A percentile compares a stretch with the other conserved stretches of the same genome.
Conservation (phyloP, 2,329 filamentous ascomycete species). For the Pochonia chlamydosporia region DNA sequence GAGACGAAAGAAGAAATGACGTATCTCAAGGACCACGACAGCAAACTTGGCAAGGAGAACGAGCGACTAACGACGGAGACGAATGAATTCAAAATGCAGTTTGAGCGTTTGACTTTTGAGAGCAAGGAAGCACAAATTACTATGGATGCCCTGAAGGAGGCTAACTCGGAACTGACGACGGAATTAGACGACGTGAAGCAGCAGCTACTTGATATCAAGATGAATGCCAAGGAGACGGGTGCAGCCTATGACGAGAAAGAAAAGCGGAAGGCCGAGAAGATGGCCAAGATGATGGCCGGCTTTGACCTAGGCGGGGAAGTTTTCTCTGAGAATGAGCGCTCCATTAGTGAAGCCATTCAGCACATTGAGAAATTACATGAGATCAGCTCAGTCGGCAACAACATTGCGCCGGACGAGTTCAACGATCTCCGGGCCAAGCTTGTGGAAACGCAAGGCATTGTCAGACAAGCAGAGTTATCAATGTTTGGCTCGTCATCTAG, state of each 20-base stretch:
- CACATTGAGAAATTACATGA: slow-evolving; percentile 75
- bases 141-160: slow-evolving; percentile 95
- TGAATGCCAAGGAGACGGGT: slow-evolving; percentile 90
- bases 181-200: slow-evolving; percentile 96
- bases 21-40: slow-evolving; percentile 79
- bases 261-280: slow-evolving; percentile 96
- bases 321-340: slow-evolving; percentile 88
- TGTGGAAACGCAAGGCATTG: slow-evolving; percentile 84
- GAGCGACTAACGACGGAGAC: slow-evolving; percentile 79
- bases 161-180: slow-evolving; percentile 83
- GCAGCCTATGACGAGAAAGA: slow-evolving; percentile 94
- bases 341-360: slow-evolving; percentile 76
- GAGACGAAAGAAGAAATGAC: slow-evolving; percentile 82
- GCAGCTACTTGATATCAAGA: slow-evolving; percentile 90
- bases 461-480: slow-evolving; percentile 86
- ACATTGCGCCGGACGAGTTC: slow-evolving; percentile 76
- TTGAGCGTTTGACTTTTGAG: slow-evolving; percentile 93
- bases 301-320: slow-evolving; percentile 91
- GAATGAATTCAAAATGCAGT: slow-evolving; percentile 92
- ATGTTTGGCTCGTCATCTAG: slow-evolving; percentile 64
- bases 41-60: slow-evolving; percentile 80
- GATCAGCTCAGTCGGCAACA: slow-evolving; percentile 69
- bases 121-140: slow-evolving; percentile 95
- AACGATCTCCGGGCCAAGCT: slow-evolving; percentile 70
- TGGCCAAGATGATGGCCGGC: slow-evolving; percentile 99